Evolutionary conservation across 257 asterid genomes (phyloP).

Genomic region (Fraxinus americana): DNA sequence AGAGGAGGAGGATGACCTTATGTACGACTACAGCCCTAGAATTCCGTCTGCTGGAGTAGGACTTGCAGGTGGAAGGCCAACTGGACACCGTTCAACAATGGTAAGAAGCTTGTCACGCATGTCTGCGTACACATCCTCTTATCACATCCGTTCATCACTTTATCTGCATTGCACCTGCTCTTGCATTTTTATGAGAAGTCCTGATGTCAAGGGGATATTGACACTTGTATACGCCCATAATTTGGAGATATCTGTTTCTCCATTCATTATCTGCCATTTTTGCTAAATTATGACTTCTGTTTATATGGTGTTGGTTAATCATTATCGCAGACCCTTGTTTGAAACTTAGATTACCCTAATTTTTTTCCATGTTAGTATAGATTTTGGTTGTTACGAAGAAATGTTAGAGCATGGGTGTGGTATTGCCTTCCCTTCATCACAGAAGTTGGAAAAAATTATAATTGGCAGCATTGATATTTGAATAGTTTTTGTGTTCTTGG

Average conservation of each 20-base stretch:
- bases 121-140: neutral
- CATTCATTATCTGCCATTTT: neutral
- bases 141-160: neutral
- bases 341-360: neutral
- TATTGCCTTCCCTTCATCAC: neutral
- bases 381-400: neutral
- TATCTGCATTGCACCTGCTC: neutral
- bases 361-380: neutral
- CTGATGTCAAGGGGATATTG: neutral
- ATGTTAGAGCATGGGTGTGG: no score
- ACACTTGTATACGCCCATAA: neutral
- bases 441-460: neutral
- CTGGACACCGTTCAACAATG: conserved; percentile 61
- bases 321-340: neutral
- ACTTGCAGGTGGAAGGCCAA: conserved; percentile 68
- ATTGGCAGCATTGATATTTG: neutral
- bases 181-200: neutral
- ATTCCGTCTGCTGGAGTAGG: conserved; percentile 67
- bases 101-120: conserved; percentile 35
- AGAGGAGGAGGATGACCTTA: conserved; percentile 67
- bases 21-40: conserved; percentile 55
- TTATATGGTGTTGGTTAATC: neutral
- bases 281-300: neutral
- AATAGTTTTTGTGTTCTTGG: conserved; percentile 5
- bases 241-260: neutral